Base-by-base conservation (phyloP, 2,329 filamentous ascomycete genomes). In the Sporothrix pseudoabietina region DNA sequence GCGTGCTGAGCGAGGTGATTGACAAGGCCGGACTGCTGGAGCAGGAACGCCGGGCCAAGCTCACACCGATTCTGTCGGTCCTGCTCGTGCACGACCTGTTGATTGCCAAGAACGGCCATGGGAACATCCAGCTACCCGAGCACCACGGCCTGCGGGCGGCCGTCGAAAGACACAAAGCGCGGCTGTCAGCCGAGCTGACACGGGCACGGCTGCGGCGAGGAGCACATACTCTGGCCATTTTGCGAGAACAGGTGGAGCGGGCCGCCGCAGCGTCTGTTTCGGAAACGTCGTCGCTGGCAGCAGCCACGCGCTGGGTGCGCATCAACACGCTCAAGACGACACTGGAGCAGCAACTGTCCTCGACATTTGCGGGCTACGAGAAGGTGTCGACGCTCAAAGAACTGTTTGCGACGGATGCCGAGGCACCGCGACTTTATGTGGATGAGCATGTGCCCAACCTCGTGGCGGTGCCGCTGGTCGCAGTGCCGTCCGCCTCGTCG, bases 231-330 rank as follows among this genome's bases (percentile, higher is more conserved):
- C 76, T 97, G 0, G 89, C 92, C 3, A 87, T 87, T 0, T 85
- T 98, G 71, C 87, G 86, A 59, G 84, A 85, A 35, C 84, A 88
- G 73, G 82, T 94, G 71, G 85, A 89, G 73, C 87, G 91, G 71
- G 92, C 90, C 57, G 90, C 91, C 71, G 84, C 90, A 0, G 89
- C 92, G 0, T 76, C 96, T 0, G 89, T 85, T 39, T 83, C 87
- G 72, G 82, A 93, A 72, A 85, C 88, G 72, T 85, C 88, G 44
- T 84, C 85, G 26, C 83, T 83, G 1, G 80, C 80, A 0, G 83
- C 83, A 55, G 92, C 95, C 79, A 94, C 94, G n/a, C 89, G 96
- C 71, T 99, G 96, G 96, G 89, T 97, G 55, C 89, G 96, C 1
- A 86, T 98, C 75, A 99, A 98, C 79, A 89, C 90, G 0, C 82